These are phyloP conservation scores for Solanum piurae DNA, from an alignment of 257 asterid species.

Conservation along the genomic window DNA sequence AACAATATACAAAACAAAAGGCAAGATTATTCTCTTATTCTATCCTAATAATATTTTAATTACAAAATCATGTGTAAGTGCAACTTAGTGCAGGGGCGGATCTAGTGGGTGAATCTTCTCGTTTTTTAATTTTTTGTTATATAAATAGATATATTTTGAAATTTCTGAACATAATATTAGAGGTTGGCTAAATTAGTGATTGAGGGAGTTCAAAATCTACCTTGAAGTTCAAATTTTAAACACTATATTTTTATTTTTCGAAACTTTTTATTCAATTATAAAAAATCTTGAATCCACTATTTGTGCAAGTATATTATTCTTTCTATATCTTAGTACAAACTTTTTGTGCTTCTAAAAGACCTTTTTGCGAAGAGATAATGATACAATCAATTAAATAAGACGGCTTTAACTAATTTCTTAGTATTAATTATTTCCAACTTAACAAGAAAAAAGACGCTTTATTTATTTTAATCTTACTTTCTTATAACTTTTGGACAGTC, in stretches of 20 bases:
- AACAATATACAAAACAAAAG: background rate
- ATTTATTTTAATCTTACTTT: background rate
- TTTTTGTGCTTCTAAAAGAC: slow-evolving; percentile 13
- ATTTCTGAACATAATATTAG: no score
- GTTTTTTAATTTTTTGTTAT: no score
- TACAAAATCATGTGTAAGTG: background rate
- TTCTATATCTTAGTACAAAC: background rate
- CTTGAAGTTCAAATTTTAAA: no score
- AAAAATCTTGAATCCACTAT: no score
- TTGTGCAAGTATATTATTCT: background rate
- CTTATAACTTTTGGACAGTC: background rate
- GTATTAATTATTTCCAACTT: background rate
- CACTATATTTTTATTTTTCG: no score
- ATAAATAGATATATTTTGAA: no score
- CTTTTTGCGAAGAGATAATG: slow-evolving; percentile 29
- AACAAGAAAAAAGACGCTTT: background rate
- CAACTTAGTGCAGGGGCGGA: background rate
- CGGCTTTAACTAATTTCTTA: background rate
- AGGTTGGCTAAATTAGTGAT: no score
- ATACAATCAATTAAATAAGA: slow-evolving; percentile 5
- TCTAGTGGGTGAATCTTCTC: background rate
- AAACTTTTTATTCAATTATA: no score
- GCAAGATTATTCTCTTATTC: background rate
- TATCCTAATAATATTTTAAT: background rate
- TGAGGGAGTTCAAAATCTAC: background rate